Base-by-base conservation (phyloP, 345 rosid species). In the Euclidium syriacum region DNA sequence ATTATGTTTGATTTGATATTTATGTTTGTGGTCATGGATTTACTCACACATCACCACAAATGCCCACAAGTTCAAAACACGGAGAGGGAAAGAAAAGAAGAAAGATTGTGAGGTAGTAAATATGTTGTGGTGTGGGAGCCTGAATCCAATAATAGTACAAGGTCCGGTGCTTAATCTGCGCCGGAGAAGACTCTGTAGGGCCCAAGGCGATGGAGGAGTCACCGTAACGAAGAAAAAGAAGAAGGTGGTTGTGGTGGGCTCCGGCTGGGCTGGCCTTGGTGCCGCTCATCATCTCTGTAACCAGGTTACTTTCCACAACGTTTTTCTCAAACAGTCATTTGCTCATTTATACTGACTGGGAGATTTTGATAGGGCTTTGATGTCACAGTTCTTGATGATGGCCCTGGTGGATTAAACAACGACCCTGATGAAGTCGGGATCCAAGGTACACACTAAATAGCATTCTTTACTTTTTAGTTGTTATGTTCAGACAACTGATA, bases 251-350 rank as follows among this genome's bases (percentile, higher is more conserved):
- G 69, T 83, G 10, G 75, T 80, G 64, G 89, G 94, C 30, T 80
- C 80, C n/a, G 87, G 89, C 42, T 83, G 89, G 87, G 76, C 83
- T 18, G 82, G 84, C 25, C 85, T 75, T 33, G 84, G 85, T 34
- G 88, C 86, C 15, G 90, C 90, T 50, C 70, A 81, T 49, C 86
- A 82, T 55, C 87, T 82, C 10, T 65, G 73, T 76, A 74, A 78
- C 33, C 88, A 78, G 82, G 62, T 57, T 19, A 15, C 7, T 57
- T 15, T 8, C 6, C 6, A 25, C 22, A 9, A 0, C 10, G 2
- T 12, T 40, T 19, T 44, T 41, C 25, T 42, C 22, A 15, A 41
- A 23, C 52, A 42, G 32, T 39, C 6, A 29, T 38, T 36, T 42
- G 33, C 12, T 17, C 8, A 18, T 39, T 8, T 7, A 10, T 39